phyloP scores from a whole-genome alignment of 148 eudicot genomes.

The Tetragonia tetragonoides region DNA sequence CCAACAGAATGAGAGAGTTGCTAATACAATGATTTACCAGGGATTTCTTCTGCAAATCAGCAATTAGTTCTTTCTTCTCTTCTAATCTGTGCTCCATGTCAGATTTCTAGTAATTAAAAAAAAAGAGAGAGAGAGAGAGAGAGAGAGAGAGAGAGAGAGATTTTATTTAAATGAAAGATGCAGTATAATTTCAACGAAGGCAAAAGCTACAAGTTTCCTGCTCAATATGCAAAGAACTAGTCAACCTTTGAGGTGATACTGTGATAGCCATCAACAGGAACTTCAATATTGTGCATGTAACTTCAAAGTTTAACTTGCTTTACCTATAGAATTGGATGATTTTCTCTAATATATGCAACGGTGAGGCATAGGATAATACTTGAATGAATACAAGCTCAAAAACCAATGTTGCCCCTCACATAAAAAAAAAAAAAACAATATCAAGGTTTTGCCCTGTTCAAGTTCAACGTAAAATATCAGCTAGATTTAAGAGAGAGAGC shows the following conservation, averaged over 20 bases:
- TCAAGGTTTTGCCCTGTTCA: too few relatives aligned
- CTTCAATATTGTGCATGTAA: background rate
- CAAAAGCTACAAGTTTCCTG: background rate
- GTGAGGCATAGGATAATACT: too few relatives aligned
- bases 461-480: too few relatives aligned
- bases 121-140: conserved; percentile 14
- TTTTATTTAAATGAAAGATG: background rate
- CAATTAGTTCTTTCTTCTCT: conserved; percentile 54
- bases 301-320: background rate
- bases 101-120: conserved; percentile 42
- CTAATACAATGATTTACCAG: conserved; percentile 41
- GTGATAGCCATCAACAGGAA: background rate
- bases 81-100: conserved; percentile 55
- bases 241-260: background rate
- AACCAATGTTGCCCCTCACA: too few relatives aligned
- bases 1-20: background rate
- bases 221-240: background rate
- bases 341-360: too few relatives aligned
- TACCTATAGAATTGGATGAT: background rate
- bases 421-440: too few relatives aligned
- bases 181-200: background rate
- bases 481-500: too few relatives aligned
- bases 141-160: conserved; percentile 10
- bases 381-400: too few relatives aligned
- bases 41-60: conserved; percentile 56